Evolutionary conservation across 2,329 filamentous ascomycete species (phyloP).

Genomic region (Knoxdaviesia capensis): DNA sequence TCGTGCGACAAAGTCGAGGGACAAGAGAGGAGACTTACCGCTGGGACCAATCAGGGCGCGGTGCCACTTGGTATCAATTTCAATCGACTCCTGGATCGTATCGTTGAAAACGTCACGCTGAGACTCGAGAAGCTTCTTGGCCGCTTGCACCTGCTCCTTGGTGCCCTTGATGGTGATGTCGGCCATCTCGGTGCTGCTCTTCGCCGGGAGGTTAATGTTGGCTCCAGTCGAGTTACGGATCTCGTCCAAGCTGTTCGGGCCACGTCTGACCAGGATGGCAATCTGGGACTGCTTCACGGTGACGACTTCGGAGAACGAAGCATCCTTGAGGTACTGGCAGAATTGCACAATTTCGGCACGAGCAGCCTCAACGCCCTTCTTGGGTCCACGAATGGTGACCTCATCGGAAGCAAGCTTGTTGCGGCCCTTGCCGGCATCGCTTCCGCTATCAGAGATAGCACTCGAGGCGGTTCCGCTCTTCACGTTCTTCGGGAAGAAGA

Average conservation of each 20-base stretch:
- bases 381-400: constrained; percentile 77
- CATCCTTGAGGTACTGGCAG: constrained; percentile 76
- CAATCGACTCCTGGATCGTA: constrained; percentile 65
- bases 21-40: constrained; percentile 36
- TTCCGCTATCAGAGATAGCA: constrained; percentile 47
- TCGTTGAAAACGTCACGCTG: constrained; percentile 77
- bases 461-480: constrained; percentile 22
- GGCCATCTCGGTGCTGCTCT: constrained; percentile 53
- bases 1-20: not conserved
- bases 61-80: constrained; percentile 91
- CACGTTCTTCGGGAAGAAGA: constrained; percentile 66
- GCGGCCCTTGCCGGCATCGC: constrained; percentile 43
- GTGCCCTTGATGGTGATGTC: constrained; percentile 87
- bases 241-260: constrained; percentile 78
- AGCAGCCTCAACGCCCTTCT: constrained; percentile 79
- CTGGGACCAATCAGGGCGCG: constrained; percentile 71
- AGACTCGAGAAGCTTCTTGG: constrained; percentile 76
- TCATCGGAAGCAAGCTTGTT: constrained; percentile 68
- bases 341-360: constrained; percentile 80
- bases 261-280: constrained; percentile 81
- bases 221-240: constrained; percentile 69
- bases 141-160: constrained; percentile 74
- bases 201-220: constrained; percentile 77
- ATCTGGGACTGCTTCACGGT: constrained; percentile 81
- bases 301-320: constrained; percentile 60